Evolutionary conservation across 2,329 filamentous ascomycete species (phyloP), one percentile per base, ranked within the genome.

Genomic region (Colletotrichum zoysiae): DNA sequence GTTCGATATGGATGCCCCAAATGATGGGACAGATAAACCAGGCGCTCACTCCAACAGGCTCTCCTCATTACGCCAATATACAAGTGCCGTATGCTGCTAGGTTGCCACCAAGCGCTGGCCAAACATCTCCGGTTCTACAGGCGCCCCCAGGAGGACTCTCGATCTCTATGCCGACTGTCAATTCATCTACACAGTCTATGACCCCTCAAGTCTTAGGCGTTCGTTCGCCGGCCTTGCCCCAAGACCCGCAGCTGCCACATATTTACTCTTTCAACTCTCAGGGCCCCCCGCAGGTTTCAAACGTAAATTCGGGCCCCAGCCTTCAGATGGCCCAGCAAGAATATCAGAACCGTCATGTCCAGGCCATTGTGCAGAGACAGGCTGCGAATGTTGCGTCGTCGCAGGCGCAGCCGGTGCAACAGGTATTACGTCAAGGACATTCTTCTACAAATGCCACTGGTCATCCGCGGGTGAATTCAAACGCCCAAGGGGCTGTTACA

Each of bases 21-120:
- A 66, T 42, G 42, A 38, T 16, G 18, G 33, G 48, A 14, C 55
- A 59, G 16, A 5, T 50, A 35, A 70, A 38, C 5, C 65, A 65
- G 35, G 55, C 70, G 38, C 40, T 70, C 20, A 72, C 65, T 26
- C 70, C 70, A 20, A 35, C 70, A 26, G 60, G 65, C 40, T 72
- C 66, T 23, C 60, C 70, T 55, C 60, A 44, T 42, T 46, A 72
- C n/a, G 33, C 38, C 65, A 60, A 50, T n/a, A 38, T 26, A 20
- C 70, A 64, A 14, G 23, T 72, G 33, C 60, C 70, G n/a, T 33
- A 60, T 40, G 38, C 38, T 48, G 30, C 40, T 4, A 53, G 44
- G 51, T 20, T 60, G 55, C 11, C 55, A 18, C 53, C 48, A 14
- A 9, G 59, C 42, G 53, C 23, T n/a, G 70, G 59, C 20, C 70